Evolutionary conservation across 441 rosid genomes (phyloP).

Genomic region (Bocquillonia castaneifolia): DNA sequence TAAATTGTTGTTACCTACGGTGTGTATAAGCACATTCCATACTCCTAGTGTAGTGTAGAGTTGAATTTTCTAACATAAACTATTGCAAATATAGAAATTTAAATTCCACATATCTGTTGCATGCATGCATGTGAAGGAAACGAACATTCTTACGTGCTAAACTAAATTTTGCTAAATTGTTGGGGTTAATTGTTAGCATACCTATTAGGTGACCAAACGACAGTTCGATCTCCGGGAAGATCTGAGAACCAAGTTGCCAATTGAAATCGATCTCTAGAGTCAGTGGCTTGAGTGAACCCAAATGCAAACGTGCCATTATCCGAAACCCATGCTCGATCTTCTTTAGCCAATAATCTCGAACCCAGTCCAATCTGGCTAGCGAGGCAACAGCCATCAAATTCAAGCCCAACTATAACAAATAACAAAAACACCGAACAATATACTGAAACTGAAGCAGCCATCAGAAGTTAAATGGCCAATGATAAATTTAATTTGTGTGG

Average conservation of each 20-base stretch:
- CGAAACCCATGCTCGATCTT: slow-evolving; percentile 51
- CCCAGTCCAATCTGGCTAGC: slow-evolving; percentile 47
- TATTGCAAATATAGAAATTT: too few species aligned
- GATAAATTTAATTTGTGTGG: not conserved
- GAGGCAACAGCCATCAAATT: slow-evolving; percentile 24
- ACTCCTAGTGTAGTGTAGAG: too few species aligned
- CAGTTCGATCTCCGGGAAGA: slow-evolving; percentile 71
- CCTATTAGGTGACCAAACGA: slow-evolving; percentile 87
- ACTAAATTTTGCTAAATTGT: not conserved
- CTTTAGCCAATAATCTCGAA: slow-evolving; percentile 49
- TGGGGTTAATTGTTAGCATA: slow-evolving; percentile 15
- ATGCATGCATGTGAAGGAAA: not conserved
- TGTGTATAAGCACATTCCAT: too few species aligned
- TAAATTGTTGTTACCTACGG: too few species aligned
- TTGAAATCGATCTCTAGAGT: slow-evolving; percentile 33
- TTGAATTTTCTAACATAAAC: too few species aligned
- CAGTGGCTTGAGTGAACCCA: slow-evolving; percentile 55
- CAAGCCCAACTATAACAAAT: slow-evolving; percentile 23
- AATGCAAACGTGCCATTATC: slow-evolving; percentile 69
- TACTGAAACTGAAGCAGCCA: slow-evolving; percentile 24
- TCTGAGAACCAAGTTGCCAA: slow-evolving; percentile 72
- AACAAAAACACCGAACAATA: slow-evolving; percentile 18
- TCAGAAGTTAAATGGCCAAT: slow-evolving; percentile 5
- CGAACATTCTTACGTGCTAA: not conserved
- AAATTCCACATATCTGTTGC: not conserved